These are phyloP conservation scores for Senna tora DNA, from an alignment of 306 rosid genomes.

Conservation along the genomic window DNA sequence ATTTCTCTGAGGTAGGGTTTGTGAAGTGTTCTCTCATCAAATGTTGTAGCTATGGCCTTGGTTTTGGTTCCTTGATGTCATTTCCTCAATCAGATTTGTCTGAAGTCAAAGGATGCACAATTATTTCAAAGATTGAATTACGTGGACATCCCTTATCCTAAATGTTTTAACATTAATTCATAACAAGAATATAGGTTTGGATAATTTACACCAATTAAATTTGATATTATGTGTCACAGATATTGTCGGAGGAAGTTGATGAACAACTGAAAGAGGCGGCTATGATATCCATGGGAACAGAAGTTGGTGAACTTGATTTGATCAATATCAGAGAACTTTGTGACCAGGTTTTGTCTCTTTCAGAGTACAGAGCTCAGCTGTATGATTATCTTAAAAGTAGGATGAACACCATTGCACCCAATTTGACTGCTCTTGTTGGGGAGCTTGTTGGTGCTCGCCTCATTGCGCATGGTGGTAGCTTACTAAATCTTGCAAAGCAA, in stretches of 20 bases:
- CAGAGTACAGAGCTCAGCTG: constrained; percentile 88
- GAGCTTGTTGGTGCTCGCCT: constrained; percentile 99
- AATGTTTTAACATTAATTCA: neutral
- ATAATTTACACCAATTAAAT: neutral
- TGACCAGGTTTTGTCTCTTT: constrained; percentile 88
- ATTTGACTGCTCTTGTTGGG: constrained; percentile 91
- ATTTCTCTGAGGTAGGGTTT: constrained; percentile 78
- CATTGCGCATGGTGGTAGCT: constrained; percentile 93
- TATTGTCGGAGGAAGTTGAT: constrained; percentile 82
- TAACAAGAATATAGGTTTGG: neutral
- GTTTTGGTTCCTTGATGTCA: neutral
- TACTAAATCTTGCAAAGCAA: constrained; percentile 92
- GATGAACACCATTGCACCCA: constrained; percentile 94
- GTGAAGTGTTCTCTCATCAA: neutral
- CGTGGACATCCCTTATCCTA: neutral
- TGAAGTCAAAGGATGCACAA: neutral
- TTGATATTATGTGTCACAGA: constrained; percentile 41
- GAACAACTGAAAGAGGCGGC: constrained; percentile 77
- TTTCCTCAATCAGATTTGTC: neutral
- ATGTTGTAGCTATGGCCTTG: neutral
- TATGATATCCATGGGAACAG: constrained; percentile 96
- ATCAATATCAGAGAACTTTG: constrained; percentile 76
- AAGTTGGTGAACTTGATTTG: constrained; percentile 91
- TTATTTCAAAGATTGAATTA: neutral
- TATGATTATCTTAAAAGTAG: constrained; percentile 84